Evolutionary conservation across 352 stramenopile species (phyloP).

Genomic region (Peronosclerospora sorghi): DNA sequence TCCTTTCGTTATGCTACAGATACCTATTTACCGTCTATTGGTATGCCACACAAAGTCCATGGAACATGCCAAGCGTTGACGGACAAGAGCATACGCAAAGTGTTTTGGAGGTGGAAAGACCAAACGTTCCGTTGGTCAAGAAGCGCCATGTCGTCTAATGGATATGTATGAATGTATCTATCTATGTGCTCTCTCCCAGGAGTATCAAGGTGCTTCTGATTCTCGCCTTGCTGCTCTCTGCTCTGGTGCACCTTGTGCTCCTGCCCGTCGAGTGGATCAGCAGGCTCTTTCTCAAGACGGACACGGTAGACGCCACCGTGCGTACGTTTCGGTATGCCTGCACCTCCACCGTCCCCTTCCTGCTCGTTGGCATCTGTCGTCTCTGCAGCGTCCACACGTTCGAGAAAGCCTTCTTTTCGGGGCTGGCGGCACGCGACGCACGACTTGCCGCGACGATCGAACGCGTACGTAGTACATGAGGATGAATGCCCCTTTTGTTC

Average conservation of each 20-base stretch:
- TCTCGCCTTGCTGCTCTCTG: slow-evolving; percentile 42
- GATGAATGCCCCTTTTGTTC: not conserved
- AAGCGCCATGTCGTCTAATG: slow-evolving; percentile 4
- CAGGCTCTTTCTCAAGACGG: slow-evolving; percentile 22
- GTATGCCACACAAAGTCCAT: slow-evolving; percentile 8
- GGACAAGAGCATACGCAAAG: slow-evolving; percentile 29
- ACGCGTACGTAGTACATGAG: slow-evolving; percentile 13
- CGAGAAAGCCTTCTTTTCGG: slow-evolving; percentile 65
- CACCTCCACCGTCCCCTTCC: slow-evolving; percentile 40
- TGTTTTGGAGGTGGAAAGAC: slow-evolving; percentile 33
- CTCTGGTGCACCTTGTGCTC: slow-evolving; percentile 32
- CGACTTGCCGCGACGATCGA: slow-evolving; percentile 29
- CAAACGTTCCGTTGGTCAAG: not conserved
- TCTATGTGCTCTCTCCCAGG: too few species aligned
- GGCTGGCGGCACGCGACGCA: slow-evolving; percentile 29
- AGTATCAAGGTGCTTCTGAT: slow-evolving; percentile 39
- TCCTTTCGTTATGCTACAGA: not conserved
- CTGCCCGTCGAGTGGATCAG: slow-evolving; percentile 54
- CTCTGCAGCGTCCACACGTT: slow-evolving; percentile 53
- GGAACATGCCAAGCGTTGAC: slow-evolving; percentile 29
- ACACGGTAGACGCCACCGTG: slow-evolving; percentile 36
- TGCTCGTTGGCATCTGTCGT: slow-evolving; percentile 41
- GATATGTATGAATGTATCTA: not conserved
- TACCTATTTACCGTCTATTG: slow-evolving; percentile 1
- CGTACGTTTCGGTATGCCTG: slow-evolving; percentile 40